Percentiles rank a stretch among this genome's conserved stretches.
Conservation (phyloP, 164 flowering plant species). For the Pachysandra terminalis region DNA sequence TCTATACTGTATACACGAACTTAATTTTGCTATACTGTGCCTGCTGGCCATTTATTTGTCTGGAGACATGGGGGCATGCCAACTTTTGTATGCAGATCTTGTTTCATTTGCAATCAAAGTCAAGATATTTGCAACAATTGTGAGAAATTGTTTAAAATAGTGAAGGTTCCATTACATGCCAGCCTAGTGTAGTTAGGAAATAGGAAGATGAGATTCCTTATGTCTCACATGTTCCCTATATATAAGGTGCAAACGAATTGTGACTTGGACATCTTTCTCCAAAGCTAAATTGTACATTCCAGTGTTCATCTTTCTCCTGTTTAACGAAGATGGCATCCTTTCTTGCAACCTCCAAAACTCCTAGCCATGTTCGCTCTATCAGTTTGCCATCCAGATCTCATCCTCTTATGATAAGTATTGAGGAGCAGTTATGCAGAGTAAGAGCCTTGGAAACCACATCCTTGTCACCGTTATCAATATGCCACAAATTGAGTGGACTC, state of each 20-base stretch:
- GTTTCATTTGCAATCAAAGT: no score
- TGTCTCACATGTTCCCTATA: not conserved
- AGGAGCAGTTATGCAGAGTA: constrained; percentile 35
- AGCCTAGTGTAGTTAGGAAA: not conserved
- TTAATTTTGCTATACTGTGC: no score
- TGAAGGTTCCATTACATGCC: not conserved
- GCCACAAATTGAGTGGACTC: constrained; percentile 24
- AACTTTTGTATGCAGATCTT: no score
- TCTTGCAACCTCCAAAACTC: constrained; percentile 1
- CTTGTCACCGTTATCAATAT: constrained; percentile 13
- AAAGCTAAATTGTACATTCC: not conserved
- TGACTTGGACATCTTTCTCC: not conserved
- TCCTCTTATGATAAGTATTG: constrained; percentile 27
- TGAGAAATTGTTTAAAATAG: no score
- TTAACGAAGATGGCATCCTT: constrained; percentile 17
- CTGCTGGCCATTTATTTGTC: no score
- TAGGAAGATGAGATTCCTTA: not conserved
- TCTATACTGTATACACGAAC: no score
- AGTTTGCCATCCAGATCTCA: constrained; percentile 45
- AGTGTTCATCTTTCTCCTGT: not conserved
- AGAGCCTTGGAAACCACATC: constrained; percentile 21
- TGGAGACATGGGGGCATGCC: no score
- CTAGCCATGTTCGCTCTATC: constrained; percentile 27
- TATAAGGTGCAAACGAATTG: not conserved
- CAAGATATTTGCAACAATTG: no score